Base-by-base conservation (phyloP, 2,329 filamentous ascomycete genomes). In the Cordyceps farinosa region DNA sequence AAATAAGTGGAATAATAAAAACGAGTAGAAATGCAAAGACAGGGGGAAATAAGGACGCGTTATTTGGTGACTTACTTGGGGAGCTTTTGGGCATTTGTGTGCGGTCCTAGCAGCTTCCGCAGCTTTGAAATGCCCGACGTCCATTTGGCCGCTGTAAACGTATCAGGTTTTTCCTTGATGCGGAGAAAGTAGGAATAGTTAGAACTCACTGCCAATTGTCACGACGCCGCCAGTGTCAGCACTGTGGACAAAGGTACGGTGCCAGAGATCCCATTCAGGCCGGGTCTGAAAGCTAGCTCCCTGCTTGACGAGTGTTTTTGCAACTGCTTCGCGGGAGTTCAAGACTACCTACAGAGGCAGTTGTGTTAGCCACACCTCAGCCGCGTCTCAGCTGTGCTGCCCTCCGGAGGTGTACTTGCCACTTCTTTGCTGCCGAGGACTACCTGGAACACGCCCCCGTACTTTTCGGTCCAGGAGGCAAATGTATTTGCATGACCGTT, bases 1-100 rank as follows among this genome's bases (percentile, higher is more conserved):
- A 13, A 13, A 15, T 5, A 22, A 22, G 22, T 22, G 22, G 22
- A 22, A 22, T 22, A 22, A 22, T 22, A 22, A 22, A 22, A 22
- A 22, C 22, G 22, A 22, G 22, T 22, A 22, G 22, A 44, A 47
- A 3, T 3, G 5, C 5, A 11, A 38, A 11, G 48, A 51, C 3
- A 17, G 3, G 5, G 29, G 30, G 2, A 30, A 11, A 44, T 27
- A 3, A 34, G 5, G 4, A 22, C n/a, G 22, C 17, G 17, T 1
- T 22, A 27, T 10, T 27, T 22, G 15, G 27, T 3, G 3, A 34
- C 45, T 34, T 58, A 58, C 55, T 58, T 47, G 10, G 55, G 40
- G 15, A 58, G 55, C 27, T 48, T 58, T 29, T 13, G 55, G 7
- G 55, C 40, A 38, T 48, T 58, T n/a, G 44, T 58, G 13, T 58